A percentile compares a stretch with the other conserved stretches of the same genome.
Conservation (phyloP, 2,329 filamentous ascomycete species). For the Exophiala alcalophila region DNA sequence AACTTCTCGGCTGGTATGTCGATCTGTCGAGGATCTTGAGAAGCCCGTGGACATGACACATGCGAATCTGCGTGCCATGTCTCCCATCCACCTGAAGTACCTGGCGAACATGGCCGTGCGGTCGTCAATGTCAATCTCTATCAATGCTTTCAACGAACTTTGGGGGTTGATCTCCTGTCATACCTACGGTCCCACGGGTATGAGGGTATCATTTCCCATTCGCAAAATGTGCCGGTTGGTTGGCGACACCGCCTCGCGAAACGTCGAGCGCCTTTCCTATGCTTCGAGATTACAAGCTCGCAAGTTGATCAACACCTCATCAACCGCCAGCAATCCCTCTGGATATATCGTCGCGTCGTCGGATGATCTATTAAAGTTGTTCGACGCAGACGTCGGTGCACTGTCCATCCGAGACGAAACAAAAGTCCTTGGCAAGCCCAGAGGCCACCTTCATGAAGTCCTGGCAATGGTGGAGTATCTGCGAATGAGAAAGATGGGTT, state of each 20-base stretch:
- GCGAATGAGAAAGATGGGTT: conserved; percentile 68
- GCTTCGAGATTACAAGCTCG: conserved; percentile 79
- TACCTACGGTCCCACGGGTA: conserved; percentile 70
- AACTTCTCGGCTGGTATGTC: conserved; percentile 78
- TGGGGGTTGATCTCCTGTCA: conserved; percentile 90
- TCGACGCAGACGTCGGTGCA: conserved; percentile 82
- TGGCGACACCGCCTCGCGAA: conserved; percentile 79
- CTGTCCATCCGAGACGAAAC: conserved; percentile 85
- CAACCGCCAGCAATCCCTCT: conserved; percentile 76
- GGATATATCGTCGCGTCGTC: conserved; percentile 89
- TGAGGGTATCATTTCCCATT: conserved; percentile 89
- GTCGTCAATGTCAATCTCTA: conserved; percentile 93
- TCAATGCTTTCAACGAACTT: conserved; percentile 78
- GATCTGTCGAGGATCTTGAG: conserved; percentile 69
- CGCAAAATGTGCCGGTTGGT: conserved; percentile 88
- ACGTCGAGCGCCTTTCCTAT: conserved; percentile 84
- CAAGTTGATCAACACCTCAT: conserved; percentile 82
- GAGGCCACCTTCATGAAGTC: conserved; percentile 76
- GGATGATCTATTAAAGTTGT: conserved; percentile 77
- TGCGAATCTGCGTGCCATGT: conserved; percentile 82
- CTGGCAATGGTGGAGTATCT: conserved; percentile 82
- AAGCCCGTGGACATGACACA: conserved; percentile 78
- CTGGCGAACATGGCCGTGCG: conserved; percentile 83
- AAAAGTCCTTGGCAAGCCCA: conserved; percentile 68
- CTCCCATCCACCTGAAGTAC: conserved; percentile 85